Percentiles rank a stretch among this genome's conserved stretches.
These are phyloP conservation scores for Elasticomyces elasticus DNA, from an alignment of 495 filamentous ascomycete species.

Conservation along the genomic window DNA sequence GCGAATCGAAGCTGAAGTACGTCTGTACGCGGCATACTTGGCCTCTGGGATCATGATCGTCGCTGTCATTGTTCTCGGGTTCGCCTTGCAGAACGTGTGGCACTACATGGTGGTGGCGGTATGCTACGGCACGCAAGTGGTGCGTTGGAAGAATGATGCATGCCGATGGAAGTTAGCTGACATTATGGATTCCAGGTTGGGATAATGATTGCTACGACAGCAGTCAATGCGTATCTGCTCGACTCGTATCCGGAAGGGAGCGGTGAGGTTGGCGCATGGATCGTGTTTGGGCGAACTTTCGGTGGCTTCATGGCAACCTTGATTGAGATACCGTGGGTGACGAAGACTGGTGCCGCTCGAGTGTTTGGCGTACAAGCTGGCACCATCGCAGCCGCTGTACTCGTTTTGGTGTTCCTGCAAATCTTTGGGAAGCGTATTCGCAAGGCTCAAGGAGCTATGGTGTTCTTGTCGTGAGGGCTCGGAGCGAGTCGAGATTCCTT, in stretches of 20 bases:
- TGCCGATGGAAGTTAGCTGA: not conserved
- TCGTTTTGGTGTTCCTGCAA: conserved; percentile 5
- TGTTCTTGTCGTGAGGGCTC: conserved; percentile 1
- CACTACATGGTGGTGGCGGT: conserved; percentile 14
- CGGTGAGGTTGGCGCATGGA: conserved; percentile 45
- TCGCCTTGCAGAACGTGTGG: conserved; percentile 7
- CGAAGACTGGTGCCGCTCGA: not conserved
- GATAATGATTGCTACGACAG: conserved; percentile 14
- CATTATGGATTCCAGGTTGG: not conserved
- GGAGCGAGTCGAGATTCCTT: not conserved
- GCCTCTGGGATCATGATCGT: conserved; percentile 4
- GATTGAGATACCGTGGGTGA: conserved; percentile 11
- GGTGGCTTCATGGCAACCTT: conserved; percentile 14
- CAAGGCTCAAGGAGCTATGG: conserved; percentile 3
- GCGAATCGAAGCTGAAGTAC: conserved; percentile 10
- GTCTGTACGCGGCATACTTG: conserved; percentile 7
- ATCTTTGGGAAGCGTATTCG: conserved; percentile 13
- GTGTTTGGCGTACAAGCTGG: conserved; percentile 13
- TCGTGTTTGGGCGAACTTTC: conserved; percentile 14
- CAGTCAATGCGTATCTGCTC: conserved; percentile 39
- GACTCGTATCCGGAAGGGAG: conserved; percentile 49
- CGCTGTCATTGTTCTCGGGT: conserved; percentile 3
- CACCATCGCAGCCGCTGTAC: not conserved
- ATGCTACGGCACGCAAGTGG: not conserved
- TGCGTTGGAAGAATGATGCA: not conserved